Conservation (phyloP, 257 asterid genomes). For the Forsythia viridissima region DNA sequence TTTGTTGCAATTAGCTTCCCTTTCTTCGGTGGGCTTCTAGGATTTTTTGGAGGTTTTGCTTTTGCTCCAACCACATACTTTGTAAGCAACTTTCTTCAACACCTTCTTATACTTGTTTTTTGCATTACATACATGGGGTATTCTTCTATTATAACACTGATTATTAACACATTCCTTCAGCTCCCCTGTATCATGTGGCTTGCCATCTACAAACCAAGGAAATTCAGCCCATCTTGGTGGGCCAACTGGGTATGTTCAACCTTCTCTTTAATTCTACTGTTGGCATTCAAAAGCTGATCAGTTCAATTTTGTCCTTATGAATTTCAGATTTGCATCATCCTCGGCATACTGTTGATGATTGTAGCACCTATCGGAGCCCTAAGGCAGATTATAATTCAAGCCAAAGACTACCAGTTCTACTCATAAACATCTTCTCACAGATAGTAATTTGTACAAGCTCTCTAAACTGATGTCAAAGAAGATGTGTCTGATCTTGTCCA, state of each 20-base stretch:
- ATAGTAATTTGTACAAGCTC: background rate
- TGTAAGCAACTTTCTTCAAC: conserved; percentile 43
- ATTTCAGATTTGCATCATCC: conserved; percentile 38
- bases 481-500: background rate
- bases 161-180: conserved; percentile 33
- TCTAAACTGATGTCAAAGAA: background rate
- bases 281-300: background rate
- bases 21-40: conserved; percentile 90
- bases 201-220: conserved; percentile 68
- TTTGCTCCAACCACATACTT: conserved; percentile 96
- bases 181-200: conserved; percentile 87
- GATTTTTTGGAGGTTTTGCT: conserved; percentile 92
- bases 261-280: background rate
- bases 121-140: background rate
- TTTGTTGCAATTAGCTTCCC: conserved; percentile 85
- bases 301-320: background rate
- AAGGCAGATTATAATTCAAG: conserved; percentile 37
- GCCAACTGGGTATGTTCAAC: conserved; percentile 55
- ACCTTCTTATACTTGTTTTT: background rate
- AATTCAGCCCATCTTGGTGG: conserved; percentile 63
- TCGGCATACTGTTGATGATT: conserved; percentile 40
- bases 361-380: conserved; percentile 47
- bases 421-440: conserved; percentile 36
- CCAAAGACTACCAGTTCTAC: conserved; percentile 42
- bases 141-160: background rate